A percentile compares a stretch with the other conserved stretches of the same genome.
Conservation (phyloP, 768 basidiomycete genomes). For the Podaxis rugospora region DNA sequence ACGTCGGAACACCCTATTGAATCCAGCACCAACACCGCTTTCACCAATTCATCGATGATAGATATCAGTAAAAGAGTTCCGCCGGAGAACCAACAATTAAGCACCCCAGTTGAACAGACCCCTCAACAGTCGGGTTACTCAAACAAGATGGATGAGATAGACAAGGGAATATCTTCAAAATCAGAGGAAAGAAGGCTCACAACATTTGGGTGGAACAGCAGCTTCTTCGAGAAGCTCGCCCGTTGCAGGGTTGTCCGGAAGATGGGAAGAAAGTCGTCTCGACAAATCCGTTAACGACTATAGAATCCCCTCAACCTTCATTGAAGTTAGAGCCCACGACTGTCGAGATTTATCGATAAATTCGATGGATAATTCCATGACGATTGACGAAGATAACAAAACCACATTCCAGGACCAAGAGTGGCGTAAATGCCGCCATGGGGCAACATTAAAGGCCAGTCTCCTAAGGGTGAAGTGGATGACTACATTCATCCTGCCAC, state of each 20-base stretch:
- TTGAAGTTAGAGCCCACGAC: neutral
- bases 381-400: neutral
- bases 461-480: neutral
- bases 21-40: neutral
- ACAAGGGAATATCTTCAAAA: neutral
- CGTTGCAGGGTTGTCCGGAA: neutral
- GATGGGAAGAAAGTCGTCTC: neutral
- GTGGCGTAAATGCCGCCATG: neutral
- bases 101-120: neutral
- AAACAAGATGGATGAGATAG: neutral
- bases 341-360: neutral
- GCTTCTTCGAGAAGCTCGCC: neutral
- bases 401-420: neutral
- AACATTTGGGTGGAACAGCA: neutral
- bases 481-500: neutral
- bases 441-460: neutral
- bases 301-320: neutral
- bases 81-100: neutral
- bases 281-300: neutral
- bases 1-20: neutral
- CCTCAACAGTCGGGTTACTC: neutral
- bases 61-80: neutral
- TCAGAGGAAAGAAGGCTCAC: neutral
- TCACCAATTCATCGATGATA: neutral
- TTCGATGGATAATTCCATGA: neutral